Evolutionary conservation across 768 basidiomycete genomes (phyloP), one percentile per base, ranked within the genome.

Genomic region (Mycena haematopus): DNA sequence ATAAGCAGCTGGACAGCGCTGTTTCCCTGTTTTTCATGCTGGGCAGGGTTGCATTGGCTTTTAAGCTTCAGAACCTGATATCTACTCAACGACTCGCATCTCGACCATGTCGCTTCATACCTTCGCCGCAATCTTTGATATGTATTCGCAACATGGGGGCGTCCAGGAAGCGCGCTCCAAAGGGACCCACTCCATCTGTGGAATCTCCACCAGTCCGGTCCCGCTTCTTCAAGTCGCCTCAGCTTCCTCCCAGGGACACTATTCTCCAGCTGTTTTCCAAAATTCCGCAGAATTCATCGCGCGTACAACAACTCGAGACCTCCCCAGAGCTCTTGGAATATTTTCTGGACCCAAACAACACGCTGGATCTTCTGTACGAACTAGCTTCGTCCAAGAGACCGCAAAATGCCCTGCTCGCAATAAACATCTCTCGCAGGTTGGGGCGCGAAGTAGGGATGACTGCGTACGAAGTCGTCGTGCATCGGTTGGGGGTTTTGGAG

Each of bases 1-100:
- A 57, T 8, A 35, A 22, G 44, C 21, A 33, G 19, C 49, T 42
- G 45, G 38, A 31, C 29, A 33, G 51, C 54, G 47, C 38, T 27
- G 55, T 38, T 21, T 44, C 33, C 52, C 31, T 25, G 45, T 57
- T 85, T 86, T 86, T 85, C 85, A 91, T 91, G 89, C 88, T 86
- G 77, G 85, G 83, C 85, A 84, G 83, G 78, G 81, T 78, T 72
- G 75, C 80, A 71, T 78, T 82, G 76, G 76, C 80, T 75, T 79
- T 76, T 78, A 84, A 82, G 77, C 81, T 60, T 60, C 40, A 56
- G 51, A 24, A 64, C 24, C 27, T 22, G 13, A 29, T 33, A n/a
- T 42, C 63, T 2, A 27, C 35, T 31, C 49, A 57, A 38, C 56
- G 35, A 21, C 47, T 17, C 69, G 65, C 36, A 60, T 65, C 33